A percentile compares a stretch with the other conserved stretches of the same genome.
Conservation (phyloP, 768 basidiomycete species). For the Panaeolus cyanescens region DNA sequence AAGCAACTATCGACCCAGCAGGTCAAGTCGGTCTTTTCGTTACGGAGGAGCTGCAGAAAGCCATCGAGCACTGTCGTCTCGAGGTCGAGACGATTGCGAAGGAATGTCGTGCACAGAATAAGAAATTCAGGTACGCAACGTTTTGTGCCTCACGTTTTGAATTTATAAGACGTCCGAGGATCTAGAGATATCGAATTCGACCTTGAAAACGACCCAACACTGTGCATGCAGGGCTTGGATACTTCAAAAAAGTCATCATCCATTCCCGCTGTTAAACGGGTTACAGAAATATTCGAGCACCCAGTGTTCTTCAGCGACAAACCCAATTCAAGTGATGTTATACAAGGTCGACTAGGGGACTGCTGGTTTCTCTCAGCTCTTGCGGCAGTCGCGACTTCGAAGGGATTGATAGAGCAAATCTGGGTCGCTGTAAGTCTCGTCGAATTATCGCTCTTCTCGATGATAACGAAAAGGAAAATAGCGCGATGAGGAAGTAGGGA, state of each 20-base stretch:
- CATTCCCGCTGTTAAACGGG: conserved; percentile 41
- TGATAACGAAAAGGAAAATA: conserved; percentile 7
- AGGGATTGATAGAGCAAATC: conserved; percentile 46
- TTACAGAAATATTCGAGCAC: conserved; percentile 53
- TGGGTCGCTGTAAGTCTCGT: conserved; percentile 39
- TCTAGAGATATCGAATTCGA: conserved; percentile 54
- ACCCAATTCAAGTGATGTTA: conserved; percentile 40
- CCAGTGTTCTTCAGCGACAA: conserved; percentile 42
- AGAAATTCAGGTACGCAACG: conserved; percentile 46
- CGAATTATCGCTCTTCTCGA: neutral
- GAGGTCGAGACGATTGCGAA: conserved; percentile 47
- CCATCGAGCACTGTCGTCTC: conserved; percentile 44
- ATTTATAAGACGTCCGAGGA: neutral
- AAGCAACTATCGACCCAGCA: neutral
- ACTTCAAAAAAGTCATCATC: conserved; percentile 11
- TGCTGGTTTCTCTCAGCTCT: conserved; percentile 59
- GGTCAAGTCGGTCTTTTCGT: conserved; percentile 45
- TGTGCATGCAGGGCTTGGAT: conserved; percentile 41
- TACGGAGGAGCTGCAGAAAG: conserved; percentile 50
- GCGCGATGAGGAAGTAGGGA: conserved; percentile 47
- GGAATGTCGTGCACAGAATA: conserved; percentile 47
- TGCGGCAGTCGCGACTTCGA: conserved; percentile 41
- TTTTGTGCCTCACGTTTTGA: neutral
- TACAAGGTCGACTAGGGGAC: conserved; percentile 49
- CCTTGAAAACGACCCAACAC: conserved; percentile 39